Percentiles rank a stretch among this genome's conserved stretches.
phyloP scores from a whole-genome alignment of 768 basidiomycete species.

The Lactifluus rugatus region DNA sequence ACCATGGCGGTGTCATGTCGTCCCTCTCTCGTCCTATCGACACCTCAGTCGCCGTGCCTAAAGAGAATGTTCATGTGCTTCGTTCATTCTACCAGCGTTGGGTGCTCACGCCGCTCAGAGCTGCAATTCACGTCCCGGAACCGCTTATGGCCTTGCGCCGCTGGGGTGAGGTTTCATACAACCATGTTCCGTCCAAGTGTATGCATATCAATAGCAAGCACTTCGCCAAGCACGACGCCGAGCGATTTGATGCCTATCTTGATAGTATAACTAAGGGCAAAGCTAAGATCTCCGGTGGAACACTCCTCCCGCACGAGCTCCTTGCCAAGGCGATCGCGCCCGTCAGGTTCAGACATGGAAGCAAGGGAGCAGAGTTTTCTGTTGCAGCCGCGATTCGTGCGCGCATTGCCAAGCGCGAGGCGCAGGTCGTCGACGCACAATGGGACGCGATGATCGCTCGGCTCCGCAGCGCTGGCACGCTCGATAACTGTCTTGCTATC shows the following conservation, averaged over 20 bases:
- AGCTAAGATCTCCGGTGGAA: constrained; percentile 52
- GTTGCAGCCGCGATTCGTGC: constrained; percentile 25
- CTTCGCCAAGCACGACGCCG: constrained; percentile 51
- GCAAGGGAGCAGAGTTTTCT: neutral
- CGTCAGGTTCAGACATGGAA: neutral
- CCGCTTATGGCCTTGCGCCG: constrained; percentile 50
- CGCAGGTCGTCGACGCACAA: constrained; percentile 49
- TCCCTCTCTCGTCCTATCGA: constrained; percentile 15
- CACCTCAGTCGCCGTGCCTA: constrained; percentile 26
- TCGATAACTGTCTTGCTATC: constrained; percentile 55
- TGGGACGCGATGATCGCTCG: constrained; percentile 52
- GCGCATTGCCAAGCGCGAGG: constrained; percentile 28
- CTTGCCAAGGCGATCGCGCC: constrained; percentile 31
- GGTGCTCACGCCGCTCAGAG: constrained; percentile 49
- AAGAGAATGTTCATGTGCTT: constrained; percentile 32
- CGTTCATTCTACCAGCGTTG: constrained; percentile 52
- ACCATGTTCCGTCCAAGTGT: constrained; percentile 48
- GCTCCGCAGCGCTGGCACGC: constrained; percentile 42
- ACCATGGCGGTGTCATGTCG: constrained; percentile 26
- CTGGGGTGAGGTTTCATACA: constrained; percentile 50
- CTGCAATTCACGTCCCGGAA: constrained; percentile 39
- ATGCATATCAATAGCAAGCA: constrained; percentile 48
- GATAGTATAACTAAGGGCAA: constrained; percentile 45
- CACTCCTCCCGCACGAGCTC: constrained; percentile 56
- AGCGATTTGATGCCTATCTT: constrained; percentile 51